Base-by-base conservation (phyloP, 1,284 basidiomycete species). In the Thelephora terrestris region DNA sequence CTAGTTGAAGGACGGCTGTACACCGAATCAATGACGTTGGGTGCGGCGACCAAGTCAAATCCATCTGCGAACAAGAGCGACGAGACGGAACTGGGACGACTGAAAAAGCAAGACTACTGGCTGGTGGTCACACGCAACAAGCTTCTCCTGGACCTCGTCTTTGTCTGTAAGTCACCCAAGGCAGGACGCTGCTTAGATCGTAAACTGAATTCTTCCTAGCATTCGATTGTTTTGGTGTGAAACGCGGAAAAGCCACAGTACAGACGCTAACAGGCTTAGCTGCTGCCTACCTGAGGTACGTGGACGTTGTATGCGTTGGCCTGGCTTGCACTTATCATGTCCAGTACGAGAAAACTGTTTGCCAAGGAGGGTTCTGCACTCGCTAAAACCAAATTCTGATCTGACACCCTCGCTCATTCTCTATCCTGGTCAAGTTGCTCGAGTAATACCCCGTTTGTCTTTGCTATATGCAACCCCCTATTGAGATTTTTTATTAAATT, bases 121-220 rank as follows among this genome's bases (percentile, higher is more conserved):
- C 67, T 90, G 46, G 76, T 77, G 53, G 64, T 85, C 39, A 74
- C 80, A 24, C 68, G 81, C 47, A 66, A 71, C 48, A 90, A 90
- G 68, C 68, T 90, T 50, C 56, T 76, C 27, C 86, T 89, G 82
- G 86, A 90, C 63, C 66, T 90, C 50, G 74, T 88, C 54, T 90
- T 89, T 64, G 86, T 88, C 61, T 87, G 86, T 90, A 60, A 69
- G 86, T 78, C 18, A 43, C 29, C 18, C 40, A 17, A 29, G 37
- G 12, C 18, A 12, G 4, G 29, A 34, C 37, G 29, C 21, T 29
- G 23, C 25, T 29, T 39, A 45, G 40, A 34, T 25, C 42, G 24
- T 54, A 34, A 32, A 46, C 43, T 43, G 9, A 32, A 36, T 29
- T 42, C 14, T 50, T 32, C 49, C 29, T 52, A 79, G 78, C 75